Percentiles rank a stretch among this genome's conserved stretches.
Evolutionary conservation across 495 filamentous ascomycete genomes (phyloP).

Genomic region (Aspergillus cristatus): DNA sequence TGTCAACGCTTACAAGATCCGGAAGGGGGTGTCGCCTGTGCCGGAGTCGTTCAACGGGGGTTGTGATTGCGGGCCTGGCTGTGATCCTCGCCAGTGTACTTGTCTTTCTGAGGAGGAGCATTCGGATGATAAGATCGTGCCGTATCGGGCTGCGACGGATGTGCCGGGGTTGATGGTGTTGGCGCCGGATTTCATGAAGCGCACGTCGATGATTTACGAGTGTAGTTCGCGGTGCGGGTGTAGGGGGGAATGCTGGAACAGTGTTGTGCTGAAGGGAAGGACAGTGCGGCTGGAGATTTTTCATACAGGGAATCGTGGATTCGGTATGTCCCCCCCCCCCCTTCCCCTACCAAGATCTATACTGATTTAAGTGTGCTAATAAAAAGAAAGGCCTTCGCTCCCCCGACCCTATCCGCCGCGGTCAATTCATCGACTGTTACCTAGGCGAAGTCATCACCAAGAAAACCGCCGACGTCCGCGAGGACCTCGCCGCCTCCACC

Average conservation of each 20-base stretch:
- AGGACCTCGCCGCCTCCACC: constrained; percentile 35
- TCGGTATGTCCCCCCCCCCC: constrained; percentile 48
- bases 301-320: constrained; percentile 65
- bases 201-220: constrained; percentile 59
- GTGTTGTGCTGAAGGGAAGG: constrained; percentile 72
- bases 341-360: background rate
- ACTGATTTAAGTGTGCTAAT: constrained; percentile 3
- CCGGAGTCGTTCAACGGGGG: constrained; percentile 30
- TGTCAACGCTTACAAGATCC: constrained; percentile 30
- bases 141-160: constrained; percentile 22
- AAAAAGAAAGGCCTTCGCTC: constrained; percentile 53
- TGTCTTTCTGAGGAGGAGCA: constrained; percentile 32
- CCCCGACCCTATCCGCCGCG: constrained; percentile 54
- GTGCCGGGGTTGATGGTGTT: constrained; percentile 14
- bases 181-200: constrained; percentile 17
- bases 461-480: constrained; percentile 56
- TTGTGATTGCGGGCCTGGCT: constrained; percentile 26
- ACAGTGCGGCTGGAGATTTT: constrained; percentile 74
- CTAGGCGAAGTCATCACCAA: constrained; percentile 79
- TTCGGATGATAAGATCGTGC: constrained; percentile 24
- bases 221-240: constrained; percentile 71
- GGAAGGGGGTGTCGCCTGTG: constrained; percentile 21
- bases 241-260: constrained; percentile 57
- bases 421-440: constrained; percentile 85
- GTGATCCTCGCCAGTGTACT: constrained; percentile 25